These are phyloP conservation scores for Stylonectria norvegica DNA, from an alignment of 2,329 filamentous ascomycete genomes.

Conservation along the genomic window DNA sequence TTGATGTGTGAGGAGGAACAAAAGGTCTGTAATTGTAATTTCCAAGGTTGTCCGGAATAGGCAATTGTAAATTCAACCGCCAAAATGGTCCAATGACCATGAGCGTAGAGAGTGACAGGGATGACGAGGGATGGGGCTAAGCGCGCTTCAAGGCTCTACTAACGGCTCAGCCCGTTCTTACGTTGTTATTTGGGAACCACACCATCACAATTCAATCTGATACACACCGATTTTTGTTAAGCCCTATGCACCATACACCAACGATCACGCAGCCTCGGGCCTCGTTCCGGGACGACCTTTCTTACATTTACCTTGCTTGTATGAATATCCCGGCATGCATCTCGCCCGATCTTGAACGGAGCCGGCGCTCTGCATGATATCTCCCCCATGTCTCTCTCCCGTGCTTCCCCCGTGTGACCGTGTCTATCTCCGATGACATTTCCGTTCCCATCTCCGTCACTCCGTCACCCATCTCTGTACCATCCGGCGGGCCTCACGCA, in stretches of 20 bases:
- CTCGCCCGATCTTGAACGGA: too few relatives aligned
- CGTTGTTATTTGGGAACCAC: too few relatives aligned
- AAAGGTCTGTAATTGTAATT: conserved; percentile 1
- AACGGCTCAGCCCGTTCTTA: too few relatives aligned
- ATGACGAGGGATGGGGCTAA: neutral
- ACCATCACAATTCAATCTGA: too few relatives aligned
- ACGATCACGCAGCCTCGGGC: too few relatives aligned
- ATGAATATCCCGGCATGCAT: too few relatives aligned
- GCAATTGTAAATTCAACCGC: neutral
- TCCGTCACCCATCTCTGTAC: neutral
- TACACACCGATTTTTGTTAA: too few relatives aligned
- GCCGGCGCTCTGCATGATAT: too few relatives aligned
- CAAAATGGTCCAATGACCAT: neutral
- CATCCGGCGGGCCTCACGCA: neutral
- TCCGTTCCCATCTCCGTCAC: neutral
- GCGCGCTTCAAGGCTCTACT: too few relatives aligned
- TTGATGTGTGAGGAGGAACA: neutral
- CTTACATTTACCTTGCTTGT: too few relatives aligned
- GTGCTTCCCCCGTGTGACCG: neutral
- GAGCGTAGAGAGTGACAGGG: neutral
- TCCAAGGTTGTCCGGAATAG: neutral
- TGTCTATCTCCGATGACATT: neutral
- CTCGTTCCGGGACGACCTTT: too few relatives aligned
- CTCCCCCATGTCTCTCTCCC: neutral
- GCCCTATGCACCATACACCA: too few relatives aligned